phyloP scores from a whole-genome alignment of 352 stramenopile genomes.

The Peronospora farinosa region DNA sequence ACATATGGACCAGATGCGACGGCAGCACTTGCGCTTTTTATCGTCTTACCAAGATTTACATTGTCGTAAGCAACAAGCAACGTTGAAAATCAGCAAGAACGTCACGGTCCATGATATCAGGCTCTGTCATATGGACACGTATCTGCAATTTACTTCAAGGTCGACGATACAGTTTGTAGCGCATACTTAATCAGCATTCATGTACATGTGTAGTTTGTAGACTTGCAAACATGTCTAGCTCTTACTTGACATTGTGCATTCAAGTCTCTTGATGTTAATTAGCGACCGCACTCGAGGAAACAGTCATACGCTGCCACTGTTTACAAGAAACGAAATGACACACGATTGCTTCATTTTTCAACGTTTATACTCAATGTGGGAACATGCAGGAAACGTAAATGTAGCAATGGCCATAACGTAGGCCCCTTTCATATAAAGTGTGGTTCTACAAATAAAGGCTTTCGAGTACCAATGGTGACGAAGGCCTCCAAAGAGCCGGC shows the following conservation, averaged over 20 bases:
- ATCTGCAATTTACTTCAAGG: neutral
- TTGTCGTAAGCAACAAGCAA: no score
- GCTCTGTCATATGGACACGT: slow-evolving; percentile 2
- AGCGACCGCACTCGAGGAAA: no score
- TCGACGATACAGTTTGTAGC: no score
- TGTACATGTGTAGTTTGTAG: no score
- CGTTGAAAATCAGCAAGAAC: slow-evolving; percentile 51
- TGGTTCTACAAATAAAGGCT: no score
- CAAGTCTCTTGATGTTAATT: no score
- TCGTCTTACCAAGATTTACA: slow-evolving; percentile 71
- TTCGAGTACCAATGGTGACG: no score
- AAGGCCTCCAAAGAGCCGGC: no score
- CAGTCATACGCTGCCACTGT: neutral
- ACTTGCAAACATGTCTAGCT: no score
- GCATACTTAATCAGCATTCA: no score
- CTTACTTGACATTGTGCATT: no score
- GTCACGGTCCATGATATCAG: slow-evolving; percentile 42
- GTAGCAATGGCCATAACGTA: neutral
- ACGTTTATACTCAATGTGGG: neutral
- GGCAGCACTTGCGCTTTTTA: no score
- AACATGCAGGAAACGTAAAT: neutral
- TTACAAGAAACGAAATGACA: neutral
- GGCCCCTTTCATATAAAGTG: neutral
- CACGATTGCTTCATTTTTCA: neutral
- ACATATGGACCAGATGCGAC: slow-evolving; percentile 58